Evolutionary conservation across 129 eudicot species (phyloP).

Genomic region (Artemisia argyi): DNA sequence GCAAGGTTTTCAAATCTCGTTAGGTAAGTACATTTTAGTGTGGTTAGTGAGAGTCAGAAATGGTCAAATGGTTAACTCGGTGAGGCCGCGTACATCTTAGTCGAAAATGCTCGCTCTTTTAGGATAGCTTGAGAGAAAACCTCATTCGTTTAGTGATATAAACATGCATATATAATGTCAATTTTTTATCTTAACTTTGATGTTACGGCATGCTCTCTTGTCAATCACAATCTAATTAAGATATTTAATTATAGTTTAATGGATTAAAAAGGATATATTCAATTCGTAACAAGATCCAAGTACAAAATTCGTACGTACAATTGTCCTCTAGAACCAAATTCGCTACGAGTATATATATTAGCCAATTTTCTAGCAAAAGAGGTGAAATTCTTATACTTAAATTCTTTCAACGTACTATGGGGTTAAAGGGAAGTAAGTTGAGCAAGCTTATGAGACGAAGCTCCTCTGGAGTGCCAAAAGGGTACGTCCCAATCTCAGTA

Average conservation of each 20-base stretch:
- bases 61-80: too few relatives aligned
- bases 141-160: not conserved
- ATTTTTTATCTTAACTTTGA: slow-evolving; percentile 24
- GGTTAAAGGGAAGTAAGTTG: slow-evolving; percentile 45
- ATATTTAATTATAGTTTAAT: not conserved
- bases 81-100: too few relatives aligned
- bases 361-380: not conserved
- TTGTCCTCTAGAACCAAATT: slow-evolving; percentile 1
- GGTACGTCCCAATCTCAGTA: slow-evolving; percentile 57
- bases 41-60: too few relatives aligned
- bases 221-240: slow-evolving; percentile 8
- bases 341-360: slow-evolving; percentile 9
- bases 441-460: slow-evolving; percentile 15
- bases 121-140: too few relatives aligned
- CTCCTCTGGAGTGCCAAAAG: slow-evolving; percentile 38
- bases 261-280: not conserved
- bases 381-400: not conserved
- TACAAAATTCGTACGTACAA: slow-evolving; percentile 26
- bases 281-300: not conserved
- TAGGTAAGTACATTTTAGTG: too few relatives aligned
- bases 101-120: too few relatives aligned
- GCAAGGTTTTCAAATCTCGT: too few relatives aligned
- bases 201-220: slow-evolving; percentile 37
- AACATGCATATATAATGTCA: not conserved
- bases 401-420: slow-evolving; percentile 30